Conservation (phyloP, 2,329 filamentous ascomycete species). For the Curvularia lunata region DNA sequence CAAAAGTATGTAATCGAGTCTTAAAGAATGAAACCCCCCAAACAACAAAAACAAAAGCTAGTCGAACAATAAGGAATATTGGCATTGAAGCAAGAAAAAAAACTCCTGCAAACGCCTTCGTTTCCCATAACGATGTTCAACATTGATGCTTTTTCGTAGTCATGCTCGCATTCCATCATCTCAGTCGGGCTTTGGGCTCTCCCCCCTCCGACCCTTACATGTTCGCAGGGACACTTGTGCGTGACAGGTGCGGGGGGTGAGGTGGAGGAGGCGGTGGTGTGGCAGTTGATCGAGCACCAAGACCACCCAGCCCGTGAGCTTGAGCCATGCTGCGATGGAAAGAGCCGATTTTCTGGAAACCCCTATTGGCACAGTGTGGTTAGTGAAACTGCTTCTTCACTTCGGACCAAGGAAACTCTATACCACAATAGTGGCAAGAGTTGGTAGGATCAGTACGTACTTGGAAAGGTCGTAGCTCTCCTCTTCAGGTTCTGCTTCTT, state of each 20-base stretch:
- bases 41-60: not conserved
- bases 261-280: conserved; percentile 20
- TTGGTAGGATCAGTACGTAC: conserved; percentile 43
- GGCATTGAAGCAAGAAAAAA: not conserved
- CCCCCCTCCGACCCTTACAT: conserved; percentile 20
- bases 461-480: conserved; percentile 58
- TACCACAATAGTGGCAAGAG: not conserved
- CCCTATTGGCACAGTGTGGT: conserved; percentile 41
- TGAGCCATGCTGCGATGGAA: conserved; percentile 51
- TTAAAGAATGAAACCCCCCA: not conserved
- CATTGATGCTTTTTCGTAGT: not conserved
- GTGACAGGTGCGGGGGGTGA: conserved; percentile 3
- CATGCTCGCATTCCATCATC: conserved; percentile 2
- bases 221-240: conserved; percentile 36
- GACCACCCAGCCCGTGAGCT: conserved; percentile 35
- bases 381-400: conserved; percentile 15
- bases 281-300: conserved; percentile 18
- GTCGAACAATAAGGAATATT: not conserved
- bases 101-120: not conserved
- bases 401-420: not conserved
- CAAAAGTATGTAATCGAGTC: not conserved
- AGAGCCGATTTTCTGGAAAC: conserved; percentile 58
- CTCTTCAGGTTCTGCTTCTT: conserved; percentile 53
- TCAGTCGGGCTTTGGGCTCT: not conserved
- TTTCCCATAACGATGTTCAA: not conserved